These are phyloP conservation scores for Podosphaera leucotricha DNA, from an alignment of 2,329 filamentous ascomycete species.

Conservation along the genomic window DNA sequence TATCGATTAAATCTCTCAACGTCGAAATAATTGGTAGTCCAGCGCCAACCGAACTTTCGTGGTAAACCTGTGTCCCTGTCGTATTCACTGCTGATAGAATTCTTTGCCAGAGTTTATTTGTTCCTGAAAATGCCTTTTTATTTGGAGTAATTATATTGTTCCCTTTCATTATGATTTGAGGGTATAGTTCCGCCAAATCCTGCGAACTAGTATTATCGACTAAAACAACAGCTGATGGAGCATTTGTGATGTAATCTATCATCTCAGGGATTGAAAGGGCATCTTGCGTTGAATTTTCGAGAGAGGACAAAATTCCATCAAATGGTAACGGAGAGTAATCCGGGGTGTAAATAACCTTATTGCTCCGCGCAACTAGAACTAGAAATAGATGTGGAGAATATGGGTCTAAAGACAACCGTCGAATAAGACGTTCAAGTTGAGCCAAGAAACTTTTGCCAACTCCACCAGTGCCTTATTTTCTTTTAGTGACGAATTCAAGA, in stretches of 20 bases:
- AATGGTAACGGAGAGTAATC: constrained; percentile 47
- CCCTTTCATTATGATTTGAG: constrained; percentile 53
- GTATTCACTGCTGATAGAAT: constrained; percentile 55
- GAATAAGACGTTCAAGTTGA: constrained; percentile 48
- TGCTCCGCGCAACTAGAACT: constrained; percentile 67
- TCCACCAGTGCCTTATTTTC: constrained; percentile 54
- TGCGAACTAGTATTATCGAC: constrained; percentile 94
- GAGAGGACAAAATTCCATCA: constrained; percentile 33
- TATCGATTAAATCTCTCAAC: constrained; percentile 79
- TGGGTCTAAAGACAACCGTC: constrained; percentile 32
- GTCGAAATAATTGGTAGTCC: constrained; percentile 86
- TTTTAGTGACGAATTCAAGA: constrained; percentile 4
- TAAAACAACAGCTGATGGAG: constrained; percentile 57
- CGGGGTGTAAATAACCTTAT: constrained; percentile 52
- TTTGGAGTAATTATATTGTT: constrained; percentile 90
- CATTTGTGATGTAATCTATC: constrained; percentile 51
- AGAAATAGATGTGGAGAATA: constrained; percentile 33
- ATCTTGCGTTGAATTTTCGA: constrained; percentile 37
- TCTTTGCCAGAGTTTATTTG: constrained; percentile 58
- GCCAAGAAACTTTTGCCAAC: constrained; percentile 79
- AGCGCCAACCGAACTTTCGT: constrained; percentile 85
- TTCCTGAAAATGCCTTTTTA: constrained; percentile 89
- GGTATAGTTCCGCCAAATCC: constrained; percentile 63
- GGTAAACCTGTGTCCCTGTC: constrained; percentile 64
- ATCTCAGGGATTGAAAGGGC: constrained; percentile 30